A percentile compares a stretch with the other conserved stretches of the same genome.
These are phyloP conservation scores for Zancudomyces culisetae DNA, from an alignment of 371 early-diverging fungal genomes.

Conservation along the genomic window DNA sequence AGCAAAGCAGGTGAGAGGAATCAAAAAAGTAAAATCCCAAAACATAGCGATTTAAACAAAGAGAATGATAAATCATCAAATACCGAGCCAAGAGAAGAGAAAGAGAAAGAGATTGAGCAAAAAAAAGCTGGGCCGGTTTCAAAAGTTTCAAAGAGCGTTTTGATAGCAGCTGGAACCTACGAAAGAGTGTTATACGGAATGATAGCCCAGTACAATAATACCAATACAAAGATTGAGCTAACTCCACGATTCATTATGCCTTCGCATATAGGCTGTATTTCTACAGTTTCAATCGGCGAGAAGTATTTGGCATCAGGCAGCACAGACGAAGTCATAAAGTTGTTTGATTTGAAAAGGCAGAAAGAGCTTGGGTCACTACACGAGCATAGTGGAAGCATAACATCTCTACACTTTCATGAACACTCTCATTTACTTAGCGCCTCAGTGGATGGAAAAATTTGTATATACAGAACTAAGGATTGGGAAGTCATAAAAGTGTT, in stretches of 20 bases:
- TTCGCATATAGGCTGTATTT: conserved; percentile 83
- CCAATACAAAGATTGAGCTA: neutral
- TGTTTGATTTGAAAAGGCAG: conserved; percentile 71
- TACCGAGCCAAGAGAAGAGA: too few relatives aligned
- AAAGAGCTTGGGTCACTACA: conserved; percentile 80
- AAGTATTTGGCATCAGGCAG: conserved; percentile 83
- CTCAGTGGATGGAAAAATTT: conserved; percentile 72
- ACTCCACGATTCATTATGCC: conserved; percentile 80
- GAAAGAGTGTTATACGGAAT: conserved; percentile 89
- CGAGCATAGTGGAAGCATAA: conserved; percentile 84
- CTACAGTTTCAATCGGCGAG: conserved; percentile 53
- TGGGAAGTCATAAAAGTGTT: conserved; percentile 86
- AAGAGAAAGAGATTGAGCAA: too few relatives aligned
- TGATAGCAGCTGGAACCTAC: conserved; percentile 77
- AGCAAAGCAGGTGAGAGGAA: too few relatives aligned
- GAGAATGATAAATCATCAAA: too few relatives aligned
- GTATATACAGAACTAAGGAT: conserved; percentile 79
- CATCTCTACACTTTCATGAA: conserved; percentile 55
- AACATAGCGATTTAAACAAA: too few relatives aligned
- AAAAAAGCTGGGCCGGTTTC: too few relatives aligned
- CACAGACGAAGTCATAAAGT: conserved; percentile 82
- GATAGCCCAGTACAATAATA: neutral
- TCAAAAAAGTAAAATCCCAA: too few relatives aligned
- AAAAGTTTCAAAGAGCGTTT: conserved; percentile 12
- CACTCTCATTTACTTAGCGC: conserved; percentile 71